Evolutionary conservation across 331 rosid genomes (phyloP), one percentile per base, ranked within the genome.

Genomic region (Spiraea crenata): DNA sequence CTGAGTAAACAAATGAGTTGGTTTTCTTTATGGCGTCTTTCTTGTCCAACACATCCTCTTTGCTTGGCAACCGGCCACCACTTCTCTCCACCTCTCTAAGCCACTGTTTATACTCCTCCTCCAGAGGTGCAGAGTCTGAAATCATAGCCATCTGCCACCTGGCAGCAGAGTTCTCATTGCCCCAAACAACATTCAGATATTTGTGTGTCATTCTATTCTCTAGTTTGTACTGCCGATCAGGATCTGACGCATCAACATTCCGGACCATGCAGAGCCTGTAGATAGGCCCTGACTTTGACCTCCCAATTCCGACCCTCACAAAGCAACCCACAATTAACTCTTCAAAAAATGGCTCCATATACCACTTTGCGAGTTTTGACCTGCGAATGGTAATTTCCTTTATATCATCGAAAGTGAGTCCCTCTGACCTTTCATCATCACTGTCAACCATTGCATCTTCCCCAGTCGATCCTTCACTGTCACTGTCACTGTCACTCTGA

Each of bases 111-210:
- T 80, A 95, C 81, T 95, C 99, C 69, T 87, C 93, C 82, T 95
- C 96, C 5, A 64, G 72, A 5, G 99, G 99, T 0, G 69, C 64
- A 70, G 97, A 87, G 83, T 91, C 97, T 0, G 97, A 91, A 74
- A 91, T 79, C 99, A 87, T 91, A 62, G 99, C 95, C 99, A 95
- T 95, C 87, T 95, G 99, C 97, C 97, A 95, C 87, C 99, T 91
- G 4, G 99, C 96, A 60, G 96, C 90, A 41, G 96, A 83, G 68
- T 77, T 77, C 66, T 95, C 99, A 80, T 89, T 95, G 49, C 99
- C 99, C 97, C 99, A 95, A 49, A 87, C 82, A 56, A 87, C 83
- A 81, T 95, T 95, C 56, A 95, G 80, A 81, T 91, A 95, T 82
- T 91, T 95, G 74, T 83, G 75, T 1, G 99, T 95, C 58, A 71